These are phyloP conservation scores for Laguncularia racemosa DNA, from an alignment of 345 rosid species.

Conservation along the genomic window DNA sequence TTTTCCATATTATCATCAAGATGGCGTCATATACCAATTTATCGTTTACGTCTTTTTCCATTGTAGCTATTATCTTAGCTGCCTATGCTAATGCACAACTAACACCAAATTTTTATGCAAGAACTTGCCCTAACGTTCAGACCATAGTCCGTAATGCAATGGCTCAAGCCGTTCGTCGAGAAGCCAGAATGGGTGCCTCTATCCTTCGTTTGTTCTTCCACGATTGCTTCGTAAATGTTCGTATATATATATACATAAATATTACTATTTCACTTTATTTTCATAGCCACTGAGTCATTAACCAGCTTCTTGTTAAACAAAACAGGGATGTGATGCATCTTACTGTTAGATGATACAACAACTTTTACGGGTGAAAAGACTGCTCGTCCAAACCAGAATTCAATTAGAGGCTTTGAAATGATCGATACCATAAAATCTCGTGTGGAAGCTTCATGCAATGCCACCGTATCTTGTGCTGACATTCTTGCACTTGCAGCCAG, in stretches of 20 bases:
- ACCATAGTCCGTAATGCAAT: constrained; percentile 20
- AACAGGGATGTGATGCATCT: constrained; percentile 74
- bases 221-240: constrained; percentile 43
- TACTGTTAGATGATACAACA: constrained; percentile 57
- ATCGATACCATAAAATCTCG: constrained; percentile 55
- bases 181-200: constrained; percentile 29
- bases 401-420: constrained; percentile 75
- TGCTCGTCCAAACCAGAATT: constrained; percentile 70
- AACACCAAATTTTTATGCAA: constrained; percentile 26
- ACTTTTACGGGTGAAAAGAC: constrained; percentile 63
- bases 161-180: constrained; percentile 20
- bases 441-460: constrained; percentile 58
- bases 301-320: neutral
- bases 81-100: constrained; percentile 23
- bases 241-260: neutral
- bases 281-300: too few species aligned
- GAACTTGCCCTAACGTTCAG: constrained; percentile 24
- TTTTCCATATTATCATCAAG: too few species aligned
- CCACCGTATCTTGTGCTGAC: constrained; percentile 80
- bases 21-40: neutral
- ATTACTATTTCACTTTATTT: too few species aligned
- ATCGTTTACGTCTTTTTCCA: neutral
- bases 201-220: constrained; percentile 50
- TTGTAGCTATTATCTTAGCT: neutral
- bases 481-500: constrained; percentile 68